These are phyloP conservation scores for Karstenula rhodostoma DNA, from an alignment of 2,329 filamentous ascomycete genomes.

Conservation along the genomic window DNA sequence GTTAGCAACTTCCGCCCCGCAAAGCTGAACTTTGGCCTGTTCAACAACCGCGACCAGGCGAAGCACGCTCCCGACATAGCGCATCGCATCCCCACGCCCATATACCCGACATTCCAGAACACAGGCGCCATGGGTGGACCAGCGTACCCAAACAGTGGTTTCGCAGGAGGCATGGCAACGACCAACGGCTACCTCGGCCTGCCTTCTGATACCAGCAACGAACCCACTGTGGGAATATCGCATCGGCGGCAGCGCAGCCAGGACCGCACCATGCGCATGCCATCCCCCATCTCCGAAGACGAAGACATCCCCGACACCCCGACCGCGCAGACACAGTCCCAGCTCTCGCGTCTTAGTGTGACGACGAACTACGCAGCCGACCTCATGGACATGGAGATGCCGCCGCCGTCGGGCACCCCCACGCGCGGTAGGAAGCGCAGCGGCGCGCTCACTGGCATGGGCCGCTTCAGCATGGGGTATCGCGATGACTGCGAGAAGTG, in stretches of 20 bases:
- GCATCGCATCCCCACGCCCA: slow-evolving; percentile 51
- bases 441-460: slow-evolving; percentile 49
- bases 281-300: slow-evolving; percentile 52
- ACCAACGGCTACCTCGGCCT: slow-evolving; percentile 21
- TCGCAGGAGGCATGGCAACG: slow-evolving; percentile 34
- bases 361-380: slow-evolving; percentile 37
- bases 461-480: slow-evolving; percentile 58
- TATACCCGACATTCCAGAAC: slow-evolving; percentile 47
- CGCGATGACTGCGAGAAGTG: slow-evolving; percentile 61
- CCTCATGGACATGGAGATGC: slow-evolving; percentile 42
- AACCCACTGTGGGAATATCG: slow-evolving; percentile 27
- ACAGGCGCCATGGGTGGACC: slow-evolving; percentile 36
- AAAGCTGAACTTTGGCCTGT: slow-evolving; percentile 42
- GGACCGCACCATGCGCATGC: slow-evolving; percentile 46
- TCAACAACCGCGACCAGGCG: slow-evolving; percentile 28
- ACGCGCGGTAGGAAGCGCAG: slow-evolving; percentile 48
- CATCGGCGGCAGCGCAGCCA: slow-evolving; percentile 31
- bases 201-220: slow-evolving; percentile 15
- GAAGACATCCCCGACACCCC: slow-evolving; percentile 48
- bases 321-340: slow-evolving; percentile 47
- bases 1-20: slow-evolving; percentile 41
- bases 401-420: slow-evolving; percentile 29
- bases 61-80: slow-evolving; percentile 24
- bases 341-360: slow-evolving; percentile 49
- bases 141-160: slow-evolving; percentile 38